phyloP scores from a whole-genome alignment of 345 rosid species.

The Angophora floribunda region DNA sequence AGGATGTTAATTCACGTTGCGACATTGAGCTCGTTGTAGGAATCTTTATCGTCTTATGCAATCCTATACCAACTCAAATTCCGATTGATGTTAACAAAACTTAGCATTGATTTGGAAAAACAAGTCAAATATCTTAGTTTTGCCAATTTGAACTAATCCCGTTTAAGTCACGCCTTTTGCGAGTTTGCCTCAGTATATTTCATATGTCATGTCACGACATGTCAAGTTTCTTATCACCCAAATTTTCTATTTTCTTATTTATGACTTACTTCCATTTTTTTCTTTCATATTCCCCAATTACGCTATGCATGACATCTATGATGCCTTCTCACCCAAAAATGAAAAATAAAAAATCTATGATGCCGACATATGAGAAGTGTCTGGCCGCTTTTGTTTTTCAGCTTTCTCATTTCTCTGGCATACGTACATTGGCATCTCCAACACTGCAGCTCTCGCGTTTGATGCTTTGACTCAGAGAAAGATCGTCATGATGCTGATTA shows the following conservation, averaged over 20 bases:
- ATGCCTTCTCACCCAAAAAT: too few species aligned
- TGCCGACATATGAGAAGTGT: background rate
- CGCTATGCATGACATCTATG: background rate
- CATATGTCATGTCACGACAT: background rate
- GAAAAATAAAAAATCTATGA: background rate
- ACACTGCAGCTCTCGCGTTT: background rate
- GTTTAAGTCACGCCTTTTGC: background rate
- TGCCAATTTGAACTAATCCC: background rate
- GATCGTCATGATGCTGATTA: background rate
- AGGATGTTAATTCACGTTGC: background rate
- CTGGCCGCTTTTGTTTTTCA: background rate
- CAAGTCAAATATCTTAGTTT: rapidly evolving
- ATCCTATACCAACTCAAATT: background rate
- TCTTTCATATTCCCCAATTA: background rate
- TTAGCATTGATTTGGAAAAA: rapidly evolving
- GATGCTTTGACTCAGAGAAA: background rate
- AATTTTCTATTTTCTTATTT: background rate
- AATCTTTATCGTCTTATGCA: background rate
- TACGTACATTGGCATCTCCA: background rate
- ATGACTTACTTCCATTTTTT: background rate
- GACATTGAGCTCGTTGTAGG: background rate
- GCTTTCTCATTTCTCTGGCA: background rate
- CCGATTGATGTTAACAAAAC: rapidly evolving
- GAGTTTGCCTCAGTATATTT: background rate
- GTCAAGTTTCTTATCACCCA: background rate